Percentiles rank a stretch among this genome's conserved stretches.
These are phyloP conservation scores for Leptographium lundbergii DNA, from an alignment of 2,329 filamentous ascomycete genomes.

Conservation along the genomic window DNA sequence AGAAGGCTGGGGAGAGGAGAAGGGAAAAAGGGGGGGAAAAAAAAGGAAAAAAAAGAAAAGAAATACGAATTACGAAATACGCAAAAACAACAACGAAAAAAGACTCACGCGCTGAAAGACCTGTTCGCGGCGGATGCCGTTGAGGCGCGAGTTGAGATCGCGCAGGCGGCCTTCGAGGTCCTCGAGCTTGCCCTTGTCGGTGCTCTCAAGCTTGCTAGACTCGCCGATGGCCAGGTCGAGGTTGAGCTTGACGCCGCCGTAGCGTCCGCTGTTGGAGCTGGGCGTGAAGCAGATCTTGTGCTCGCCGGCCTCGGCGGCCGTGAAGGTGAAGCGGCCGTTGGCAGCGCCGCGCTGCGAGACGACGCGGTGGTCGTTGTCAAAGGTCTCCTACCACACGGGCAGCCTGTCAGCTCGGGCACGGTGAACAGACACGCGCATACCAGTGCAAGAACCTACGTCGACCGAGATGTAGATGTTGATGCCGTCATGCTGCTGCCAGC, in stretches of 20 bases:
- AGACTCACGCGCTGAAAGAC: constrained; percentile 76
- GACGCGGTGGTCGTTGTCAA: constrained; percentile 95
- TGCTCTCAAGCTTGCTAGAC: constrained; percentile 84
- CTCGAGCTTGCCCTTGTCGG: constrained; percentile 84
- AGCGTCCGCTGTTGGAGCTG: constrained; percentile 54
- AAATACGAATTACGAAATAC: no score
- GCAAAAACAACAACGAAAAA: no score
- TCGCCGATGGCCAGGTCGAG: constrained; percentile 91
- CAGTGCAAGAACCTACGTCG: constrained; percentile 49
- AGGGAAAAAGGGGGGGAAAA: no score
- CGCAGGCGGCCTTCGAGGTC: constrained; percentile 79
- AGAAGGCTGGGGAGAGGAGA: background rate
- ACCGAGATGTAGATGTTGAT: constrained; percentile 84
- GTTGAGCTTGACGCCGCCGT: constrained; percentile 69
- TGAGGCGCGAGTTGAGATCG: constrained; percentile 76
- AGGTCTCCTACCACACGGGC: constrained; percentile 52
- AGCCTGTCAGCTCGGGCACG: background rate
- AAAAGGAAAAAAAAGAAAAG: no score
- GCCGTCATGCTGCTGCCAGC: constrained; percentile 61
- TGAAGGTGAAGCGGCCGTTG: constrained; percentile 86
- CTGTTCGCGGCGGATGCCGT: constrained; percentile 87
- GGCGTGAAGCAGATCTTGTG: constrained; percentile 93
- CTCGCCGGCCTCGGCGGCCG: constrained; percentile 84
- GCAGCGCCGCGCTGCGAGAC: constrained; percentile 70
- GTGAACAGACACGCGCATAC: background rate